These are phyloP conservation scores for Venturia asperata DNA, from an alignment of 2,329 filamentous ascomycete genomes.

Conservation along the genomic window DNA sequence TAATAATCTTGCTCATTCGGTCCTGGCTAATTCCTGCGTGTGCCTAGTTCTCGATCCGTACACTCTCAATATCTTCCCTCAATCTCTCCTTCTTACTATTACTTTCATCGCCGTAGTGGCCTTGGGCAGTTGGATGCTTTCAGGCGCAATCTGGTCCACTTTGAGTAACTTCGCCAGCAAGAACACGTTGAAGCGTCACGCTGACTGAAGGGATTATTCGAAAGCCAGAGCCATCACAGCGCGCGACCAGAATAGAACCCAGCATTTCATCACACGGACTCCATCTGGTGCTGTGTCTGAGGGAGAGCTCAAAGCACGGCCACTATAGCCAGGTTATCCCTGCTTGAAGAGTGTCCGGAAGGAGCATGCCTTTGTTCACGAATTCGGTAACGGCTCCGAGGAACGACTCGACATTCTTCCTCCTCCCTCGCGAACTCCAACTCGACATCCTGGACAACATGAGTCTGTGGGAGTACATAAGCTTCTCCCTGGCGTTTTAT, in stretches of 20 bases:
- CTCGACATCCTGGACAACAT: constrained; percentile 39
- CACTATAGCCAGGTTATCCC: not conserved
- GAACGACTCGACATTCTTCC: constrained; percentile 28
- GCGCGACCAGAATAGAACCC: not conserved
- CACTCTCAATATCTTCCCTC: constrained; percentile 69
- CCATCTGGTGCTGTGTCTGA: not conserved
- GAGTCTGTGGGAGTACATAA: constrained; percentile 36
- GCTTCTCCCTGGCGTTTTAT: constrained; percentile 42
- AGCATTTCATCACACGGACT: not conserved
- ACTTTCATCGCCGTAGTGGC: constrained; percentile 60
- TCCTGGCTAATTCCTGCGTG: not conserved
- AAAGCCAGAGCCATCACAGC: not conserved
- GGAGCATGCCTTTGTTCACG: not conserved
- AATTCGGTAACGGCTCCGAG: not conserved
- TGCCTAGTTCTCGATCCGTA: constrained; percentile 72
- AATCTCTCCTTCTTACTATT: constrained; percentile 65
- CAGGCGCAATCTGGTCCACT: constrained; percentile 36
- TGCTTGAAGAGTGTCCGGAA: not conserved
- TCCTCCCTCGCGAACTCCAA: constrained; percentile 42
- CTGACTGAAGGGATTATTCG: constrained; percentile 20
- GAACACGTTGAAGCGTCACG: constrained; percentile 19
- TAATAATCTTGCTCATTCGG: not conserved
- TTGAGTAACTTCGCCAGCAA: constrained; percentile 7
- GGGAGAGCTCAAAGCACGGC: not conserved
- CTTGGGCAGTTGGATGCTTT: constrained; percentile 45